Percentiles rank a stretch among this genome's conserved stretches.
Conservation (phyloP, 208 protist genomes). For the Trypanosoma theileri region DNA sequence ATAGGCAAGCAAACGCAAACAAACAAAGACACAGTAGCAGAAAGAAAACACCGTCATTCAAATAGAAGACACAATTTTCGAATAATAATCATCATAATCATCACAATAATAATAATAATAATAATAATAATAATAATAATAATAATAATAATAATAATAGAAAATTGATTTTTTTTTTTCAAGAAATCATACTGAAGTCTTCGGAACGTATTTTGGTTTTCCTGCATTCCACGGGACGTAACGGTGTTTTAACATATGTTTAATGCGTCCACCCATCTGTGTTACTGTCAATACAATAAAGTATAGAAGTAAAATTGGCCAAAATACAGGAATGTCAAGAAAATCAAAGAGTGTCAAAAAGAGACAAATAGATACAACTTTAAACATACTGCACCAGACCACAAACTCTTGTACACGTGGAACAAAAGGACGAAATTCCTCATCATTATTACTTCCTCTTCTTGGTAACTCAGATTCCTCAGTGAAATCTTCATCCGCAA, state of each 20-base stretch:
- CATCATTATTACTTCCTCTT: constrained; percentile 32
- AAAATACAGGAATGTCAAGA: constrained; percentile 97
- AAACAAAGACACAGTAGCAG: too few species aligned
- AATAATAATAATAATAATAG: background rate
- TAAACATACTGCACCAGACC: constrained; percentile 93
- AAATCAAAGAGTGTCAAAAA: constrained; percentile 92
- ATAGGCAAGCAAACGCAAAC: too few species aligned
- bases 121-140: background rate
- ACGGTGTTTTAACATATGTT: constrained; percentile 97
- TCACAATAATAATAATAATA: background rate
- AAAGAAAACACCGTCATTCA: too few species aligned
- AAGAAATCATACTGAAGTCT: constrained; percentile 27
- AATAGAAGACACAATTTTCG: background rate
- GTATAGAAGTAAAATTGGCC: constrained; percentile 98
- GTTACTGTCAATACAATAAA: constrained; percentile 93
- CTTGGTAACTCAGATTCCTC: constrained; percentile 62
- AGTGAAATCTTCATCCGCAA: constrained; percentile 74
- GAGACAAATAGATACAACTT: constrained; percentile 83
- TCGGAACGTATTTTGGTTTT: constrained; percentile 86
- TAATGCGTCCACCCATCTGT: constrained; percentile 95
- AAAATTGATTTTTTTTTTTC: too few species aligned
- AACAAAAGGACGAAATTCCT: constrained; percentile 95
- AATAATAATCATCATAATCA: background rate
- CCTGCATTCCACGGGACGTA: constrained; percentile 91
- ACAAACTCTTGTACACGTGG: constrained; percentile 96